A percentile compares a stretch with the other conserved stretches of the same genome.
phyloP scores from a whole-genome alignment of 2,329 filamentous ascomycete genomes.

The Apiospora malaysiana region DNA sequence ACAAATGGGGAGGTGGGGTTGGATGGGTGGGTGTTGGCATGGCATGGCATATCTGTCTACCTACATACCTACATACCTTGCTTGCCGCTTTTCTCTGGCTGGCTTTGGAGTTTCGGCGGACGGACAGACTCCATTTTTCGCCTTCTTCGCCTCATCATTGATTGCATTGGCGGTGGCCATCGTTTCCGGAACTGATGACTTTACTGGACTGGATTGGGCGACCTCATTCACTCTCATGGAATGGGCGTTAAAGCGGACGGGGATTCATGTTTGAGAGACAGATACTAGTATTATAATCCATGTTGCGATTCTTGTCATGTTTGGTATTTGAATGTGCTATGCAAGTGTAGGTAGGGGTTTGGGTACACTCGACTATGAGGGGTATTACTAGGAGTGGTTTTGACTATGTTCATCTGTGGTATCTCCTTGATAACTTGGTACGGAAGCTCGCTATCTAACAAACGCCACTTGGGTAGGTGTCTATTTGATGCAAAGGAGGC shows the following conservation, averaged over 20 bases:
- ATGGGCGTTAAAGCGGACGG: not conserved
- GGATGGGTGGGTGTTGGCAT: not conserved
- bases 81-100: not conserved
- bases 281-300: slow-evolving; percentile 1
- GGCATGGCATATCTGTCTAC: not conserved
- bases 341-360: not conserved
- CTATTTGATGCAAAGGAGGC: too few species aligned
- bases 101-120: not conserved
- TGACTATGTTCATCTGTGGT: not conserved
- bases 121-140: not conserved
- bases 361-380: not conserved
- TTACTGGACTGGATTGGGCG: too few species aligned
- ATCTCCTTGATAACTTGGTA: too few species aligned
- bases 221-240: slow-evolving; percentile 2
- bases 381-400: not conserved
- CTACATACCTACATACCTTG: not conserved
- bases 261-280: not conserved
- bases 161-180: slow-evolving; percentile 10
- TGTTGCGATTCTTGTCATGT: not conserved
- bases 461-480: too few species aligned
- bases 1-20: not conserved
- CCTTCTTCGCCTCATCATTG: not conserved
- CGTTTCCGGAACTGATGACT: not conserved
- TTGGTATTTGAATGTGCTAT: not conserved
- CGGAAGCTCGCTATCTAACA: too few species aligned